Base-by-base conservation (phyloP, 2,329 filamentous ascomycete genomes). In the Diaporthe australafricana region DNA sequence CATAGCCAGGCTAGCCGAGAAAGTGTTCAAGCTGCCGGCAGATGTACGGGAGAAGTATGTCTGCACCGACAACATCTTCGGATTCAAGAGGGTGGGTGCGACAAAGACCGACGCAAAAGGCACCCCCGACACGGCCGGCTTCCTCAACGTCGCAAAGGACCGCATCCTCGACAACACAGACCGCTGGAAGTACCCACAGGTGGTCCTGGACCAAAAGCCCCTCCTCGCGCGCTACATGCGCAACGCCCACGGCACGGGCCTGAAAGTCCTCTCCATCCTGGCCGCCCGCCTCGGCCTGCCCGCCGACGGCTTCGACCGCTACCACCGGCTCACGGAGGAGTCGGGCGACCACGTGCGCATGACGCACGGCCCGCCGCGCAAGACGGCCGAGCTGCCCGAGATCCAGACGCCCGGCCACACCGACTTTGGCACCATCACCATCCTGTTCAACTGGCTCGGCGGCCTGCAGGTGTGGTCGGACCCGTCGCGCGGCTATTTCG, bases 381-480 rank as follows among this genome's bases (percentile, higher is more conserved):
- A 11, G 30, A 55, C 67, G 25, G 60, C 62, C 27, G 70, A 74
- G 25, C 52, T 56, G 12, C 72, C 72, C 5, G 74, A 74, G 69
- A 72, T 74, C 68, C 70, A 72, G 67, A 74, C 72, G 5, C 50
- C 66, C 0, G 74, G 78, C 35, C 82, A 84, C 63, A 83, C 81
- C 0, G 82, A 84, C 74, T 82, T 81, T 40, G 82, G 82, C 30
- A 79, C 75, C 56, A 71, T 84, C n/a, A 83, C 81, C 1, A 74
- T 83, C 8, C 77, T 84, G 14, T 83, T 83, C 73, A 84, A 83
- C 63, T 77, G 77, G 50, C 77, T 83, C 1, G 81, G 82, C 2
- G 82, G 82, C 2, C 74, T 84, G 38, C 82, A 84, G 70, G 79
- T 84, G 9, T 73, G 72, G 72, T 73, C 72, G 2, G 72, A 73